phyloP scores from a whole-genome alignment of 768 basidiomycete species.

The Calocybe indica region DNA sequence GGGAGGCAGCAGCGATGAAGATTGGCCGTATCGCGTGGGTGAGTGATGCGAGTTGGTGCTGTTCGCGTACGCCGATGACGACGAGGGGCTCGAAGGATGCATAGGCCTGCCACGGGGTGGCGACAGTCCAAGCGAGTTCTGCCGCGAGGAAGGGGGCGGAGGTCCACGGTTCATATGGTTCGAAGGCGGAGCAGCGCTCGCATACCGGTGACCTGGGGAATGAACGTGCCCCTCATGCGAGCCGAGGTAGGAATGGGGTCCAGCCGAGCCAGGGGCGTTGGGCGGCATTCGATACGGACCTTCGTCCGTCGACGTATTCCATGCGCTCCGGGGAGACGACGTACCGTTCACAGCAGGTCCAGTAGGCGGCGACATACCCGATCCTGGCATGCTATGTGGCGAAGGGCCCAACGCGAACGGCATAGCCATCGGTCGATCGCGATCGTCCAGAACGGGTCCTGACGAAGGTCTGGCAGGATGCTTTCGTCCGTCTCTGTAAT shows the following conservation, averaged over 20 bases:
- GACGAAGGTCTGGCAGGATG: slow-evolving; percentile 22
- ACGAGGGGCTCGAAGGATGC: slow-evolving; percentile 19
- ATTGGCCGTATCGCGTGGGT: slow-evolving; percentile 19
- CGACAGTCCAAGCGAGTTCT: slow-evolving; percentile 24
- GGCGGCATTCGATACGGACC: slow-evolving; percentile 19
- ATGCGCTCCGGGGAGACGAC: slow-evolving; percentile 26
- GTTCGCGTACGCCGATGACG: slow-evolving; percentile 6
- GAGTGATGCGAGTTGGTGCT: slow-evolving; percentile 14
- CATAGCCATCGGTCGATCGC: slow-evolving; percentile 46
- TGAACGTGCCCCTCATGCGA: slow-evolving; percentile 2
- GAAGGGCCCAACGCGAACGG: slow-evolving; percentile 47
- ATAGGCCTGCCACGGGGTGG: slow-evolving; percentile 29
- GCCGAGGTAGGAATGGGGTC: slow-evolving; percentile 15
- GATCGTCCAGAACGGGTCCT: slow-evolving; percentile 27
- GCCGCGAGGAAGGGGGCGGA: slow-evolving; percentile 17
- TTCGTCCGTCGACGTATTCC: slow-evolving; percentile 14
- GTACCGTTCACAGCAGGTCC: slow-evolving; percentile 18
- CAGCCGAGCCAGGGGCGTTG: slow-evolving; percentile 17
- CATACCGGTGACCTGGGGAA: slow-evolving; percentile 39
- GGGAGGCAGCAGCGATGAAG: slow-evolving; percentile 11
- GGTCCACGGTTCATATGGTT: slow-evolving; percentile 12
- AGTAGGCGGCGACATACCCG: slow-evolving; percentile 9
- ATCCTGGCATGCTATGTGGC: background rate
- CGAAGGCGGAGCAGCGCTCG: slow-evolving; percentile 12
- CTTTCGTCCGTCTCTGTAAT: slow-evolving; percentile 22